Evolutionary conservation across 495 filamentous ascomycete genomes (phyloP).

Genomic region (Hyaloscypha variabilis): DNA sequence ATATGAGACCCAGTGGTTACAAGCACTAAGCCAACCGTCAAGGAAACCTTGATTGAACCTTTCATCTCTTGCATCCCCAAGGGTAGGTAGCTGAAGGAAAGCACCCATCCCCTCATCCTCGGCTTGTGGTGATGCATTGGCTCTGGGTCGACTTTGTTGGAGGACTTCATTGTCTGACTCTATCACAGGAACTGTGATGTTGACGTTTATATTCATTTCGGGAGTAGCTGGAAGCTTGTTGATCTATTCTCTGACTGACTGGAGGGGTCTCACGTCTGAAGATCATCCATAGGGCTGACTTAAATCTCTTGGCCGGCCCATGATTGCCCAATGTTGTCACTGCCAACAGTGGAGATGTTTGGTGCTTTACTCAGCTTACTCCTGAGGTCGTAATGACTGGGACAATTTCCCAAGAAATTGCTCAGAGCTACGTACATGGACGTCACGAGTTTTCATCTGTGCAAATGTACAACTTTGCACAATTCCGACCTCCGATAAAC

Average conservation of each 20-base stretch:
- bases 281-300: background rate
- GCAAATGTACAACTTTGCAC: background rate
- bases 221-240: background rate
- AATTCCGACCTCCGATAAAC: background rate
- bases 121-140: no score
- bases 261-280: background rate
- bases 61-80: no score
- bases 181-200: background rate
- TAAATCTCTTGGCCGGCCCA: background rate
- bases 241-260: background rate
- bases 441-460: background rate
- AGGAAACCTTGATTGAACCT: no score
- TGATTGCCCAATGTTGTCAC: background rate
- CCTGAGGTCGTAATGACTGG: background rate
- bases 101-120: no score
- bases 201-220: background rate
- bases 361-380: background rate
- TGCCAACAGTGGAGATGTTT: background rate
- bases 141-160: background rate
- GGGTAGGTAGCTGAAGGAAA: no score
- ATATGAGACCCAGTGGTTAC: no score
- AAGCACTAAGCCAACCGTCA: no score
- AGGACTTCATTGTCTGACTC: background rate
- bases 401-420: background rate
- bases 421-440: background rate